Conservation (phyloP, 106 monocot species). For the Apostasia ramifera region DNA sequence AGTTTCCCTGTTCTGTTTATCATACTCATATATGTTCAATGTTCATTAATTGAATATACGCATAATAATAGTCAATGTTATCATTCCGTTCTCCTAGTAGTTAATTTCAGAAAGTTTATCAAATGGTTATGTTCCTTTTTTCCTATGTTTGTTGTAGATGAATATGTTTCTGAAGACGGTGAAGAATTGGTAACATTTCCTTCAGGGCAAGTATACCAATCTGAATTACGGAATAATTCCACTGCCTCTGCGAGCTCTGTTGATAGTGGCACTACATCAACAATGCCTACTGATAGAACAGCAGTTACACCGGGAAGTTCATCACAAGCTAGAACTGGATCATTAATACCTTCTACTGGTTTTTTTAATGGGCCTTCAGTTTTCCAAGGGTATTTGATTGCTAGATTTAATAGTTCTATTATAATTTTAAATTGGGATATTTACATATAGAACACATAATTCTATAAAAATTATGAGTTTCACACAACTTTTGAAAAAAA, state of each 20-base stretch:
- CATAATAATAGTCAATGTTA: not conserved
- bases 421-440: not conserved
- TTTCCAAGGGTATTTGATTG: conserved; percentile 51
- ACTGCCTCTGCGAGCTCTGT: conserved; percentile 8
- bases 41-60: not conserved
- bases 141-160: conserved; percentile 7
- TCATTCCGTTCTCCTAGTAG: not conserved
- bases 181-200: conserved; percentile 35
- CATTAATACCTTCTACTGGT: conserved; percentile 24
- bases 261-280: conserved; percentile 16
- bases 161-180: conserved; percentile 21
- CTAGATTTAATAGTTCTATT: not conserved
- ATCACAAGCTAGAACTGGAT: conserved; percentile 24
- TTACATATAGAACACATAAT: not conserved
- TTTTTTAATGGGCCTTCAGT: conserved; percentile 59
- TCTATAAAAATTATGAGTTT: no score
- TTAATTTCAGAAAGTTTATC: not conserved
- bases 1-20: not conserved
- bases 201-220: conserved; percentile 11
- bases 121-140: not conserved
- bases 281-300: conserved; percentile 4
- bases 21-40: not conserved
- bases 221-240: conserved; percentile 7
- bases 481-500: no score
- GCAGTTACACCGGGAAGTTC: conserved; percentile 24